Percentiles rank a stretch among this genome's conserved stretches.
phyloP scores from a whole-genome alignment of 495 filamentous ascomycete species.

The Daldinia decipiens region DNA sequence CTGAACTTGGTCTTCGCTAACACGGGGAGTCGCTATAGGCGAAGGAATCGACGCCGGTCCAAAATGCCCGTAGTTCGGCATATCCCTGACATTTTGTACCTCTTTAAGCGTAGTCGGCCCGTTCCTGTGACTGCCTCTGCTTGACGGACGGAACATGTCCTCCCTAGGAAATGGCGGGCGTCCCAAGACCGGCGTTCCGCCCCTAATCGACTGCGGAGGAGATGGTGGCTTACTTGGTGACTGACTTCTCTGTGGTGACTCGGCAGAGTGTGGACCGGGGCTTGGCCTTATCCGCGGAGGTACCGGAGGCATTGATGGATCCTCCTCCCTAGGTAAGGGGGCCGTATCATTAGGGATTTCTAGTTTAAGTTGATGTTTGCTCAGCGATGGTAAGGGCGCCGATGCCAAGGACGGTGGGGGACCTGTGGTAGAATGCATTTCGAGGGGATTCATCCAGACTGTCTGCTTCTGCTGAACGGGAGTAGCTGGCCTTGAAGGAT shows the following conservation, averaged over 20 bases:
- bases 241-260: slow-evolving; percentile 17
- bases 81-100: slow-evolving; percentile 27
- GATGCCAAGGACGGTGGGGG: slow-evolving; percentile 22
- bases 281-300: slow-evolving; percentile 45
- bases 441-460: slow-evolving; percentile 56
- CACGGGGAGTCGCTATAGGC: slow-evolving; percentile 42
- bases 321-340: slow-evolving; percentile 48
- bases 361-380: slow-evolving; percentile 41
- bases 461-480: slow-evolving; percentile 35
- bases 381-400: slow-evolving; percentile 50
- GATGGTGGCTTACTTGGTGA: slow-evolving; percentile 42
- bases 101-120: slow-evolving; percentile 35
- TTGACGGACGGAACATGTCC: slow-evolving; percentile 28
- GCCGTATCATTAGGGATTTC: slow-evolving; percentile 42
- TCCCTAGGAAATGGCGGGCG: slow-evolving; percentile 16
- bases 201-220: slow-evolving; percentile 44
- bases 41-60: slow-evolving; percentile 45
- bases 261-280: slow-evolving; percentile 14
- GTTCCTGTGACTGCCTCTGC: slow-evolving; percentile 28
- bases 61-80: slow-evolving; percentile 32
- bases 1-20: slow-evolving; percentile 46
- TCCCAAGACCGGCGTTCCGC: slow-evolving; percentile 14
- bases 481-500: slow-evolving; percentile 43
- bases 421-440: slow-evolving; percentile 50
- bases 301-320: slow-evolving; percentile 42